Base-by-base conservation (phyloP, 2,329 filamentous ascomycete species). In the Diplodia corticola region DNA sequence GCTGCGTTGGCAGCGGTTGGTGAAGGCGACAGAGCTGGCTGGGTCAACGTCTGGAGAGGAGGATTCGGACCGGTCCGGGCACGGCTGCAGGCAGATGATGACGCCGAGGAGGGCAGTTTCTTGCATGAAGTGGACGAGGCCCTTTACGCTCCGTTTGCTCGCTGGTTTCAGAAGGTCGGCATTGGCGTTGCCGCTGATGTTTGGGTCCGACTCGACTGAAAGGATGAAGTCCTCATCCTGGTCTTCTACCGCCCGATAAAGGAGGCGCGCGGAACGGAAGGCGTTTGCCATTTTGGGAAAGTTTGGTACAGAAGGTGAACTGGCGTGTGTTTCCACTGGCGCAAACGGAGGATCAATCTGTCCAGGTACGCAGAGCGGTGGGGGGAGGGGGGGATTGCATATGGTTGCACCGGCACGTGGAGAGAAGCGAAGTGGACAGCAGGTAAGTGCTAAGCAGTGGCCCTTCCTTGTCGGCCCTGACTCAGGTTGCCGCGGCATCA, bases 161-260 rank as follows among this genome's bases (percentile, higher is more conserved):
- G 59, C 46, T 26, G 44, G 59, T n/a, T 35, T 50, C 26, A 63
- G 30, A 12, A 61, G 40, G 17, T 49, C 59, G n/a, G 49, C 33
- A 24, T 51, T 51, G n/a, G 59, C n/a, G 22, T 63, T 50, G 17
- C n/a, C 46, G 33, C 59, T 35, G 59, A 51, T 24, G 4, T 15
- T 17, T 35, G 59, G 44, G 15, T 63, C 59, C 10, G 44, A 51
- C n/a, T 63, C 44, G 24, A 63, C 44, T 15, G 59, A 51, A 15
- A 24, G 48, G 6, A 63, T 48, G n/a, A 50, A 51, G n/a, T 63
- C 59, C 9, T 20, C 28, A 30, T 63, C 59, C 9, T 35, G 6
- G 6, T 63, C 59, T 28, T 63, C 59, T 15, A 63, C 59, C 4
- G 59, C 26, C 9, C 59, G 59, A 28, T 63, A 63, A 50, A 63